These are phyloP conservation scores for Ganoderma boninense DNA, from an alignment of 1,284 basidiomycete species.

Conservation along the genomic window DNA sequence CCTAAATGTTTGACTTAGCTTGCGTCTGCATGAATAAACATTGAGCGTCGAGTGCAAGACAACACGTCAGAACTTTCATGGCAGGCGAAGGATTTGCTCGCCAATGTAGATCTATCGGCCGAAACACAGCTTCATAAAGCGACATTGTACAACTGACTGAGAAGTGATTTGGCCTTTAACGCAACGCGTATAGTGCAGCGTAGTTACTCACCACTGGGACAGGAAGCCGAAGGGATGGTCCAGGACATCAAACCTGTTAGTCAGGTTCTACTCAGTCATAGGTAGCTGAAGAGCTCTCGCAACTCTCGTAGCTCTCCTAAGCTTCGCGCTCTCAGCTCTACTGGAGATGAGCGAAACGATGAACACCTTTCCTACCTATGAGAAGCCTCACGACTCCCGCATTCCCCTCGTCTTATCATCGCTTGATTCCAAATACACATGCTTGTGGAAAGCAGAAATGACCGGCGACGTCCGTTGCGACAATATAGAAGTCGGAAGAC, in stretches of 20 bases:
- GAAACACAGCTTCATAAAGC: not conserved
- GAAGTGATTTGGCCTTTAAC: not conserved
- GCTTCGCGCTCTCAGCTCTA: slow-evolving; percentile 27
- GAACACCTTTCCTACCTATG: not conserved
- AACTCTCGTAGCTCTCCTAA: slow-evolving; percentile 1
- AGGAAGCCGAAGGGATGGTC: slow-evolving; percentile 23
- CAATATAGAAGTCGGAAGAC: not conserved
- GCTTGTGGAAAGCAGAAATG: not conserved
- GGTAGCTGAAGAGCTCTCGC: not conserved
- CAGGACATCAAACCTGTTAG: slow-evolving; percentile 23
- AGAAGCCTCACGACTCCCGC: slow-evolving; percentile 18
- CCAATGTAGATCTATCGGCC: not conserved
- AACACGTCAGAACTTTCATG: not conserved
- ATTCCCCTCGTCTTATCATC: slow-evolving; percentile 25
- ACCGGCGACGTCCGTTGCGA: not conserved
- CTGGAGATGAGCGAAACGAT: not conserved
- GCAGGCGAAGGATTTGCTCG: not conserved
- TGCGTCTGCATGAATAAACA: no score
- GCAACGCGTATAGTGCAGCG: not conserved
- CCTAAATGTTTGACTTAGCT: no score
- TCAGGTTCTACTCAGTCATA: slow-evolving; percentile 22
- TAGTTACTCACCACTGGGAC: not conserved
- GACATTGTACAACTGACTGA: not conserved
- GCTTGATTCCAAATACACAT: not conserved
- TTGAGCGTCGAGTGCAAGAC: not conserved